Base-by-base conservation (phyloP, 2,329 filamentous ascomycete genomes). In the Bretziella fagacearum region DNA sequence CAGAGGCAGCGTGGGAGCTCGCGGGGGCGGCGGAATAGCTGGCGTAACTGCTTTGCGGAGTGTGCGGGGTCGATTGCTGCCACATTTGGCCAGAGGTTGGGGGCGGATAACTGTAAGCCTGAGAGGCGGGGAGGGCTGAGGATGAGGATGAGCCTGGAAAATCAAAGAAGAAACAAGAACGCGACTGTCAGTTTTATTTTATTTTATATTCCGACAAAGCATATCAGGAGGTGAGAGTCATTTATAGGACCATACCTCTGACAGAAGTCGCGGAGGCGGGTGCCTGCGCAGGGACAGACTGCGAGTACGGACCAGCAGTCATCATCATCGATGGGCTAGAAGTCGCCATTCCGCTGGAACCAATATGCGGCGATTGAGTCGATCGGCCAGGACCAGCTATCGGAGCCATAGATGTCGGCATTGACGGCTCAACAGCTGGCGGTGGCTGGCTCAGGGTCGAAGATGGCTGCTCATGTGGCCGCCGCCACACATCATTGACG, bases 401-500 rank as follows among this genome's bases (percentile, higher is more conserved):
- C 26, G 64, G 60, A 13, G 42, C 42, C 8, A 45, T 25, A 11
- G 30, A 26, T 13, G 15, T 62, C 62, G 41, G 27, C 32, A 32
- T 22, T 2, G 36, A 37, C 3, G 49, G 33, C 20, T 52, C 52
- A n/a, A 49, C 39, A n/a, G 50, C 47, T 3, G 52, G 41, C 3
- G 66, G 65, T 39, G 70, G 63, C 51, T 68, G 73, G 42, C 62
- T 65, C 53, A 68, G 60, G 53, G 54, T 64, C 29, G 65, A 67
- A 44, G 65, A 60, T 22, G 84, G 78, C 50, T 81, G 77, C 58
- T 95, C 85, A 54, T 93, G 86, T 8, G 83, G 80, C 52, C 82
- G 74, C 53, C 81, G 75, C 82, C 87, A 96, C 53, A 86, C 73
- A 47, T 77, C 78, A 47, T 89, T 79, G 53, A 93, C 69, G 54